A percentile compares a stretch with the other conserved stretches of the same genome.
Conservation (phyloP, 139 green algal genomes). For the Desmodesmus armatus region DNA sequence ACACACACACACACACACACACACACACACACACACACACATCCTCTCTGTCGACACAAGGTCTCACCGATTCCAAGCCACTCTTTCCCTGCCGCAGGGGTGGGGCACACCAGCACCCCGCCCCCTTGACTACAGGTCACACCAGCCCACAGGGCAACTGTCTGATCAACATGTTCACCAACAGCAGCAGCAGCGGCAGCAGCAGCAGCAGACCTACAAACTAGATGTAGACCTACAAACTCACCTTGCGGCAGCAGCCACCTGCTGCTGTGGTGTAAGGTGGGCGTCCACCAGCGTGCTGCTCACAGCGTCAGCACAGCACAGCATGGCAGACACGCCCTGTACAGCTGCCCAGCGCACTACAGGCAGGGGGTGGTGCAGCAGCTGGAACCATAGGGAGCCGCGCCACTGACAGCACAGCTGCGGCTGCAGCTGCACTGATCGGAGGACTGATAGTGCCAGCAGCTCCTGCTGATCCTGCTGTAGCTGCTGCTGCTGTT, state of each 20-base stretch:
- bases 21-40: too few species aligned
- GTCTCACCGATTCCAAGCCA: too few species aligned
- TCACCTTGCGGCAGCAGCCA: neutral
- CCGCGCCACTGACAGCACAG: constrained; percentile 53
- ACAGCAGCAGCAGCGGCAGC: too few species aligned
- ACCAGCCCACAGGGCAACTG: too few species aligned
- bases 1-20: too few species aligned
- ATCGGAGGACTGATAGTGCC: constrained; percentile 58
- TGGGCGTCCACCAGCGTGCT: constrained; percentile 11
- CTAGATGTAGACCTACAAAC: too few species aligned
- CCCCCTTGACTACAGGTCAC: too few species aligned
- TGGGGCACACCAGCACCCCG: too few species aligned
- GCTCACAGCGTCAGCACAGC: constrained; percentile 43
- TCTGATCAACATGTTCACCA: too few species aligned
- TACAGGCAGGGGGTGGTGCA: constrained; percentile 57
- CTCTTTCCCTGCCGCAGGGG: too few species aligned
- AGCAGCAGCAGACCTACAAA: too few species aligned
- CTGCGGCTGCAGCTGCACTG: constrained; percentile 62
- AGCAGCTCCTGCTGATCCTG: constrained; percentile 44
- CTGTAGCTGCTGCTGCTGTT: constrained; percentile 19
- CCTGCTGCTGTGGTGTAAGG: constrained; percentile 4
- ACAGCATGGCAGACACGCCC: constrained; percentile 56
- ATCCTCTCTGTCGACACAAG: too few species aligned
- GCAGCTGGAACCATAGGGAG: constrained; percentile 54
- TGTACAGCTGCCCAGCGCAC: constrained; percentile 67